phyloP scores from a whole-genome alignment of 345 rosid species.

The Eutrema japonicum region DNA sequence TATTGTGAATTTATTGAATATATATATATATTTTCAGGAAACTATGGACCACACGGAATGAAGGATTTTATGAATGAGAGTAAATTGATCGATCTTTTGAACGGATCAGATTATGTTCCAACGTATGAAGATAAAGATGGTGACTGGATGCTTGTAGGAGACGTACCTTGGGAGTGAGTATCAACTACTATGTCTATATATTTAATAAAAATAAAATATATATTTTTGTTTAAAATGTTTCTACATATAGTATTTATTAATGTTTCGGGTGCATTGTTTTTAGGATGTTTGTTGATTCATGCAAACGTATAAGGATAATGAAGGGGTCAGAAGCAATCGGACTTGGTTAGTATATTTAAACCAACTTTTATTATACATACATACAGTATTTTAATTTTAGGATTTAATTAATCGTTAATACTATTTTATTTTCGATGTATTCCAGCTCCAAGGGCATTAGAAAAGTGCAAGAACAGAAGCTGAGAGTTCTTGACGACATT shows the following conservation, averaged over 20 bases:
- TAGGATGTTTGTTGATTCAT: constrained; percentile 80
- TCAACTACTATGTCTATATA: not conserved
- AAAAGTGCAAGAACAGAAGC: constrained; percentile 81
- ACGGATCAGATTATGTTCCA: constrained; percentile 82
- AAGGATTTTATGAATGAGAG: constrained; percentile 85
- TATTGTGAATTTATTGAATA: not conserved
- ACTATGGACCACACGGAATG: constrained; percentile 74
- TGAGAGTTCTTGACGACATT: constrained; percentile 43
- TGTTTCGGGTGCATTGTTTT: constrained; percentile 10
- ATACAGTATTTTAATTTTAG: not conserved
- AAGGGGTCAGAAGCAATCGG: constrained; percentile 90
- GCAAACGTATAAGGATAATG: constrained; percentile 78
- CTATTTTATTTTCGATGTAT: not conserved
- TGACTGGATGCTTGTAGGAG: constrained; percentile 95
- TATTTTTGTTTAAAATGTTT: not conserved
- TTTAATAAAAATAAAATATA: not conserved
- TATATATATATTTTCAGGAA: constrained; percentile 46
- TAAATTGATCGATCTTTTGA: constrained; percentile 73
- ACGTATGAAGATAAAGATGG: constrained; percentile 88
- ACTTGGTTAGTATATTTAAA: constrained; percentile 58
- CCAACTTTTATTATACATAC: not conserved
- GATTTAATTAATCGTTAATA: constrained; percentile 4
- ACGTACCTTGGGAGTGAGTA: constrained; percentile 92
- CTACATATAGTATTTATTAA: not conserved
- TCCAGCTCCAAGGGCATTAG: constrained; percentile 79